Conservation (phyloP, 2,329 filamentous ascomycete species). For the Alternaria sp. region DNA sequence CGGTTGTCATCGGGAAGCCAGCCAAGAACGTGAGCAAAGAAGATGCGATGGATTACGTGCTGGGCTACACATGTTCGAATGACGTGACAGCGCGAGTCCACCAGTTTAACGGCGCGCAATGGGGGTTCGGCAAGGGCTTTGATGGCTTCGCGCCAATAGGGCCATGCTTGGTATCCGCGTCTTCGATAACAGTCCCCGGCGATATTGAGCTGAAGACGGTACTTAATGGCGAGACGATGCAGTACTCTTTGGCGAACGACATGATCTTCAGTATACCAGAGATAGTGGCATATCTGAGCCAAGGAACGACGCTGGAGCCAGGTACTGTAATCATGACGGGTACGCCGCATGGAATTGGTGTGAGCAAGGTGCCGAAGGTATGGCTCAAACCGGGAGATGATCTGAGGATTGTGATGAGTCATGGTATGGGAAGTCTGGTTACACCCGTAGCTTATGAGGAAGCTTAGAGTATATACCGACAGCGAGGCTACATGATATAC, state of each 20-base stretch:
- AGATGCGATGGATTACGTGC: constrained; percentile 55
- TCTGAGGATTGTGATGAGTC: constrained; percentile 48
- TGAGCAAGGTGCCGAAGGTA: constrained; percentile 50
- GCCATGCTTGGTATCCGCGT: constrained; percentile 52
- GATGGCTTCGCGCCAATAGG: constrained; percentile 61
- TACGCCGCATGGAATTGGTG: constrained; percentile 53
- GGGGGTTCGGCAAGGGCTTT: constrained; percentile 61
- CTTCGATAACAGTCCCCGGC: constrained; percentile 50
- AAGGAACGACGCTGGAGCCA: constrained; percentile 47
- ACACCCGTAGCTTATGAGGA: constrained; percentile 22
- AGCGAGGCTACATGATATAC: not conserved
- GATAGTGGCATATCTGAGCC: constrained; percentile 53
- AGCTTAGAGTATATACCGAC: not conserved
- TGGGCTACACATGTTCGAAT: constrained; percentile 60
- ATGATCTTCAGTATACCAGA: constrained; percentile 54
- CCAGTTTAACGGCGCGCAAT: constrained; percentile 55
- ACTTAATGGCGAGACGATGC: constrained; percentile 54
- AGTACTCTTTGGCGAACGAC: constrained; percentile 52
- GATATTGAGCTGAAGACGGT: constrained; percentile 51
- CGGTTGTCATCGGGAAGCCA: constrained; percentile 56
- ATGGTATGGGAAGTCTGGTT: constrained; percentile 24
- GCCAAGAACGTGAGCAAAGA: constrained; percentile 54
- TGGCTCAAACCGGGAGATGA: constrained; percentile 49
- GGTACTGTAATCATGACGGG: constrained; percentile 56
- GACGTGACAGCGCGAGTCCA: constrained; percentile 59